Evolutionary conservation across 2,329 filamentous ascomycete species (phyloP).

Genomic region (Clonostachys sp.): DNA sequence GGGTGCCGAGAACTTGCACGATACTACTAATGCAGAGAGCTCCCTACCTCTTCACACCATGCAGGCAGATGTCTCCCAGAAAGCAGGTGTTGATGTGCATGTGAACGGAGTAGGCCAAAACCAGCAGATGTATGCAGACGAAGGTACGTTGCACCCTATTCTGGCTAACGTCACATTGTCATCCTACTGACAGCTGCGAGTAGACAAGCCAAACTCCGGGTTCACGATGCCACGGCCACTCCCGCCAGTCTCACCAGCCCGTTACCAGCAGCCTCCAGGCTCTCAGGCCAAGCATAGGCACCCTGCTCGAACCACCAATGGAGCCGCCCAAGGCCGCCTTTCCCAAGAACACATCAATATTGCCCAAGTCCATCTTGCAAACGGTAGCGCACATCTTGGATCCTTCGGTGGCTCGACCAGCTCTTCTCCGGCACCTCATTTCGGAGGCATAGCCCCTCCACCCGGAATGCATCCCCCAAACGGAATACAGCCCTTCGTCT

Average conservation of each 20-base stretch:
- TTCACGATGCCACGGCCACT: not conserved
- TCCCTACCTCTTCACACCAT: too few species aligned
- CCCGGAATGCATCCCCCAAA: slow-evolving; percentile 33
- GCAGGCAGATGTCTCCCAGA: too few species aligned
- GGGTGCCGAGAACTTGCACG: too few species aligned
- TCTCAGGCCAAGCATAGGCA: slow-evolving; percentile 3
- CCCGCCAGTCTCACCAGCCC: not conserved
- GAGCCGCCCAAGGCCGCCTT: too few species aligned
- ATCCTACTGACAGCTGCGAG: too few species aligned
- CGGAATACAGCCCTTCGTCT: slow-evolving; percentile 25
- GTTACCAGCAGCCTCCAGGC: slow-evolving; percentile 5
- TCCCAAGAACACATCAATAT: too few species aligned
- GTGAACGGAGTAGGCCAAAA: not conserved
- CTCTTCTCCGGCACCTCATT: slow-evolving; percentile 52
- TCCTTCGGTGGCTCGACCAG: slow-evolving; percentile 49
- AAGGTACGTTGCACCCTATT: not conserved
- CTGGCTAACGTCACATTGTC: not conserved
- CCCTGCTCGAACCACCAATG: not conserved
- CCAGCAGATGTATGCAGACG: not conserved
- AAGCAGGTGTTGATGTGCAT: too few species aligned
- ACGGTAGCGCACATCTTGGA: slow-evolving; percentile 52
- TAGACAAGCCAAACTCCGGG: not conserved
- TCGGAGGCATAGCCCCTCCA: slow-evolving; percentile 41
- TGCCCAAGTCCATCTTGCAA: slow-evolving; percentile 44
- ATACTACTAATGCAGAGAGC: too few species aligned